These are phyloP conservation scores for Dipteronia dyeriana DNA, from an alignment of 345 rosid genomes.

Conservation along the genomic window DNA sequence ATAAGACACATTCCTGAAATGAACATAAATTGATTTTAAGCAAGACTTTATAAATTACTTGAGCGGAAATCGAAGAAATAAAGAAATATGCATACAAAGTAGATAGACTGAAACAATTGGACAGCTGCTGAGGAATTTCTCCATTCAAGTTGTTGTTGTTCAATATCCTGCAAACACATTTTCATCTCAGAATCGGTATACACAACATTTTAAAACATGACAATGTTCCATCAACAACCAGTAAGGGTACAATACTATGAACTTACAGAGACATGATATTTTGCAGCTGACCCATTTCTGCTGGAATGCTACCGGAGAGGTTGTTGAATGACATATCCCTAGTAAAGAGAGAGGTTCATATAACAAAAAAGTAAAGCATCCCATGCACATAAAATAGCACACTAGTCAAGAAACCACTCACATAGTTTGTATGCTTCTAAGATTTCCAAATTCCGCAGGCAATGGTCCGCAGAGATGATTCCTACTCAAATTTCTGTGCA, in stretches of 20 bases:
- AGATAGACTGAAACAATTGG: conserved; percentile 74
- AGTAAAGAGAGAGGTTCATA: background rate
- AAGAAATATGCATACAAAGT: conserved; percentile 49
- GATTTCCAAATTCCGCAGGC: conserved; percentile 84
- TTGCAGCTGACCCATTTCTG: conserved; percentile 82
- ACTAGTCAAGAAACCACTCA: conserved; percentile 21
- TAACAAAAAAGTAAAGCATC: background rate
- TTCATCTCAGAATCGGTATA: background rate
- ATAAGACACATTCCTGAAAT: conserved; percentile 72
- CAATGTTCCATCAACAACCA: background rate
- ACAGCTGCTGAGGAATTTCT: conserved; percentile 76
- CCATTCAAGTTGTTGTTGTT: conserved; percentile 79
- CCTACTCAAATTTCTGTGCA: conserved; percentile 66
- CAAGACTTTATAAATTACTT: background rate
- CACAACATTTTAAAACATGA: background rate
- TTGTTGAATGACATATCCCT: conserved; percentile 85
- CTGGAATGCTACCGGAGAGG: conserved; percentile 68
- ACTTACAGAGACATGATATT: conserved; percentile 78
- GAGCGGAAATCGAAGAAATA: background rate
- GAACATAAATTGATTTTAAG: background rate
- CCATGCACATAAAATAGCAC: background rate
- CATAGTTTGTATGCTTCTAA: conserved; percentile 77
- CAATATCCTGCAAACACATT: conserved; percentile 48
- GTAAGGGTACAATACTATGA: background rate
- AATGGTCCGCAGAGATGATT: conserved; percentile 63